Base-by-base conservation (phyloP, 108 stramenopile genomes). In the Conticribra weissflogii region DNA sequence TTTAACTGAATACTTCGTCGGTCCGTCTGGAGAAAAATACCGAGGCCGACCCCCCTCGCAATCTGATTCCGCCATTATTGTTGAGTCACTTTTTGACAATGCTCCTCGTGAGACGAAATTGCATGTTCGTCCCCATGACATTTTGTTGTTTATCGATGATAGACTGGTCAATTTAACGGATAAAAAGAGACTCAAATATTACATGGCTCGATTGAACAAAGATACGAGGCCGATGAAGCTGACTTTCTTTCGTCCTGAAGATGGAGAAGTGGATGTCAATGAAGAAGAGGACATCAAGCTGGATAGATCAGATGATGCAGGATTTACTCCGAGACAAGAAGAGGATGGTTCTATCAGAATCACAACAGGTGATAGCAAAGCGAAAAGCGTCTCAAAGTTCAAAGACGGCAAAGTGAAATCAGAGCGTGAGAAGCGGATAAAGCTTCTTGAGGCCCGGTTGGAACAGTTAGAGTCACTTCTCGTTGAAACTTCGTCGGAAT, bases 181-280 rank as follows among this genome's bases (percentile, higher is more conserved):
- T 17, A 57, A 57, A 22, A 57, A 57, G 25, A 29, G 56, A 27
- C 19, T 57, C 24, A 57, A 57, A 27, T 57, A 57, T 22, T 57
- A 57, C 25, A 29, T 17, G 30, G 28, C 56, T 9, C 28, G 31
- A 17, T 17, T 57, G 19, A 29, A 57, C 12, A 57, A 57, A 17
- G 15, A 4, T 4, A 28, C 28, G 56, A 16, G 56, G 22, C 56
- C 56, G 22, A 27, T 57, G 56, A 57, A 57, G 25, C n/a, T 57
- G 25, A 57, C 56, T 3, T 57, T 57, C 56, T 57, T 57, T 22
- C 56, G 56, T 3, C 25, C 56, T 5, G 19, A 22, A 4, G 56
- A 33, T 21, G 56, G 31, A 27, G 56, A 28, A 14, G 7, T 27
- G 17, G 56, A 57, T 21, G 56, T 28, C 5, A 27, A 57, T 8